Evolutionary conservation across 208 protist genomes (phyloP), one percentile per base, ranked within the genome.

Genomic region (Sergeia podlipaevii): DNA sequence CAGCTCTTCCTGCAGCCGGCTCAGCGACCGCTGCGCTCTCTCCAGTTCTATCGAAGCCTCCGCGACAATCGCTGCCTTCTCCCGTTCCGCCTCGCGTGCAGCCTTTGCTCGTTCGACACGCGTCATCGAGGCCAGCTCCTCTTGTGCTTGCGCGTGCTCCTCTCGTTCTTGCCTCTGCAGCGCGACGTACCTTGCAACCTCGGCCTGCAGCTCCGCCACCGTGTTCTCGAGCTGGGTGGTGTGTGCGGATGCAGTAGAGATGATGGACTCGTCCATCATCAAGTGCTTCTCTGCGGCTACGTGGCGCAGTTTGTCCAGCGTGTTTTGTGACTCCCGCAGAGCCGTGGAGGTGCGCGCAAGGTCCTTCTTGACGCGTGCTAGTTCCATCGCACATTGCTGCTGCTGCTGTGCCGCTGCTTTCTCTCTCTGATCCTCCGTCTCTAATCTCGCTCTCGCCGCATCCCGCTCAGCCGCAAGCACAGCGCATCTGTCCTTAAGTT

Each of bases 381-480:
- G 57, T 7, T 44, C 23, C 11, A 73, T 58, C 26, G 65, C 28
- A 7, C 68, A 28, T 24, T 23, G 38, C n/a, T 36, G 41, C 26
- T 70, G 33, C 32, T 67, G 46, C 4, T 53, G 26, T 6, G 42
- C 33, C 2, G 29, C 8, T 6, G 61, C 32, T 29, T 45, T 11
- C 20, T 59, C 41, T 28, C 21, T 23, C 18, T 21, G 42, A 34
- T 47, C 43, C 13, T 58, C 41, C 38, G 62, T 50, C 57, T 60
- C 41, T n/a, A 34, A 44, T 44, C 8, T 37, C 23, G 32, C 15
- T 26, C 30, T 13, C 15, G 41, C 58, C 3, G 30, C 63, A 15
- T 87, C 85, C 15, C 80, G 80, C 63, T 89, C 85, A 13, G 45
- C 56, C 6, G 70, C 56, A 4, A 92, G 59, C 41, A 44, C 52